phyloP scores from a whole-genome alignment of 129 eudicot genomes.

The Gnaphalium uliginosum region DNA sequence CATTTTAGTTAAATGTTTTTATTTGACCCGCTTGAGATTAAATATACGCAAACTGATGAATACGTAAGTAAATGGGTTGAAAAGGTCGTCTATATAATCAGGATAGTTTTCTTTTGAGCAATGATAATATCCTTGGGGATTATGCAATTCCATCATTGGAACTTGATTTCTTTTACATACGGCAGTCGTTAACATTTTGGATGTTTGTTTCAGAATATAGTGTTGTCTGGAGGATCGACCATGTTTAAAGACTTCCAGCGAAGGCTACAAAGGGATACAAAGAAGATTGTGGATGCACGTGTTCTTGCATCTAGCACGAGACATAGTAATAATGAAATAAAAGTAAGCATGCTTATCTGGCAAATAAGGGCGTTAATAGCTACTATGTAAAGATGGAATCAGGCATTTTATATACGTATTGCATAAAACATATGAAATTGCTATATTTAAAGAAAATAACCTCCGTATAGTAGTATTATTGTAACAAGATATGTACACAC shows the following conservation, averaged over 20 bases:
- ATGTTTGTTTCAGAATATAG: constrained; percentile 62
- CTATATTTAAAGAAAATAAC: too few relatives aligned
- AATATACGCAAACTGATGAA: neutral
- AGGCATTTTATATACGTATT: neutral
- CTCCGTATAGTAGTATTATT: neutral
- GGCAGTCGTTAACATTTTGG: neutral
- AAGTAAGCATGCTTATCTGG: constrained; percentile 43
- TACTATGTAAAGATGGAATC: neutral
- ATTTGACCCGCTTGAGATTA: neutral
- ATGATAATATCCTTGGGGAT: neutral
- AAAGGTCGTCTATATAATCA: neutral
- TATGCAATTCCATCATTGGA: neutral
- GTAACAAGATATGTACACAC: neutral
- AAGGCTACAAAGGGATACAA: constrained; percentile 88
- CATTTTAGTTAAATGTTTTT: neutral
- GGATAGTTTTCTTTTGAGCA: too few relatives aligned
- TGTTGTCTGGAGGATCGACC: constrained; percentile 97
- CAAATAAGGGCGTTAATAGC: neutral
- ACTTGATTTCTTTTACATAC: neutral
- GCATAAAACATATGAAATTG: neutral
- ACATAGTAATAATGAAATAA: constrained; percentile 64
- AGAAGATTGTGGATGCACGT: constrained; percentile 95
- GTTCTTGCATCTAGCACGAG: constrained; percentile 66
- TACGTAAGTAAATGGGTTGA: neutral
- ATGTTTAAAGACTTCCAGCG: constrained; percentile 92